Conservation (phyloP, 2,329 filamentous ascomycete species). For the Sclerotinia trifoliorum region DNA sequence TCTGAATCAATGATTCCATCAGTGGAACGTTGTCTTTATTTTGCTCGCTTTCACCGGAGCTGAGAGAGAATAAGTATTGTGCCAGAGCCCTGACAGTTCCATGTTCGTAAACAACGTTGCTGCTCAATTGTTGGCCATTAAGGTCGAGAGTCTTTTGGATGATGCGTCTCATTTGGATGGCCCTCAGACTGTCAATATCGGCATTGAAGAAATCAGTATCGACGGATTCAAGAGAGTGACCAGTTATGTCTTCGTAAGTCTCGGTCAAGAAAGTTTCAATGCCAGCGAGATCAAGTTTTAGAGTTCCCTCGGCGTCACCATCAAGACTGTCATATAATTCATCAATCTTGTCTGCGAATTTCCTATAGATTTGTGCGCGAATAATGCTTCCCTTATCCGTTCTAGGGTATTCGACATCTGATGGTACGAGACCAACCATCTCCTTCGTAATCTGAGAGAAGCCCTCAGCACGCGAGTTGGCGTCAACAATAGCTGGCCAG, state of each 20-base stretch:
- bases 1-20: conserved; percentile 49
- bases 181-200: conserved; percentile 59
- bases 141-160: conserved; percentile 54
- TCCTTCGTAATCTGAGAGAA: conserved; percentile 55
- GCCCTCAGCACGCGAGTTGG: conserved; percentile 50
- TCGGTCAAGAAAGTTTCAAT: conserved; percentile 38
- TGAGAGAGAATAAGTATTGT: conserved; percentile 45
- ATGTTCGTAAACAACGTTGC: conserved; percentile 60
- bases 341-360: conserved; percentile 48
- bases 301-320: conserved; percentile 27
- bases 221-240: conserved; percentile 27
- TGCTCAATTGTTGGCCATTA: conserved; percentile 47
- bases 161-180: conserved; percentile 53
- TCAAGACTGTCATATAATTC: conserved; percentile 41
- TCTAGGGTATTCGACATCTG: conserved; percentile 45
- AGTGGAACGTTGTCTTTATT: conserved; percentile 39
- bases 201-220: conserved; percentile 58
- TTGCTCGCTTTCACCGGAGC: conserved; percentile 39
- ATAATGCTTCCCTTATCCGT: conserved; percentile 57
- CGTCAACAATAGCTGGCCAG: conserved; percentile 51
- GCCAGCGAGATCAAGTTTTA: conserved; percentile 34
- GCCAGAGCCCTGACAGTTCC: conserved; percentile 50
- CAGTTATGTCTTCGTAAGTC: conserved; percentile 26
- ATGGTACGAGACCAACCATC: conserved; percentile 51
- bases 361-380: conserved; percentile 49